These are phyloP conservation scores for Arabis hirsuta DNA, from an alignment of 345 rosid species.

Conservation along the genomic window DNA sequence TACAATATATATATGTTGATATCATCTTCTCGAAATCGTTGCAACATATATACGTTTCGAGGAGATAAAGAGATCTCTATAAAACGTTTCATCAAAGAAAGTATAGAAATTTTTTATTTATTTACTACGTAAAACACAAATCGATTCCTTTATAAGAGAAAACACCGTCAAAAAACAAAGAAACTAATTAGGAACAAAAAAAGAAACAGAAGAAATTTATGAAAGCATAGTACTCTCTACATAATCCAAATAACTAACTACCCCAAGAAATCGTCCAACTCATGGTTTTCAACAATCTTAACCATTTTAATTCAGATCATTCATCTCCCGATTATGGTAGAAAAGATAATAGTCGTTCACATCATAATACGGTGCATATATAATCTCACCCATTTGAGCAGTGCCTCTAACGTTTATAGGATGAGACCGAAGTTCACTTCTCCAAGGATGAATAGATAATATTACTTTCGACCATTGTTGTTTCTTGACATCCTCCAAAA, in stretches of 20 bases:
- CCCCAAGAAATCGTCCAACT: neutral
- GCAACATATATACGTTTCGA: no score
- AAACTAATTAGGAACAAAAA: no score
- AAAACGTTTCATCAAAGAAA: no score
- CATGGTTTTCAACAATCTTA: neutral
- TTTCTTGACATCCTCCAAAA: neutral
- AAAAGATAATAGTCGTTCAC: neutral
- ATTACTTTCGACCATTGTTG: no score
- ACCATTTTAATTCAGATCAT: neutral
- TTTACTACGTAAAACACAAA: no score
- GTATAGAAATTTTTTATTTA: no score
- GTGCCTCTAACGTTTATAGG: neutral
- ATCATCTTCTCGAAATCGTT: no score
- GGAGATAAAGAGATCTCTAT: no score
- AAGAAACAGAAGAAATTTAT: no score
- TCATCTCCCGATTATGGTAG: neutral
- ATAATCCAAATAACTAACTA: conserved; percentile 1
- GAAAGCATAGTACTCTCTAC: neutral
- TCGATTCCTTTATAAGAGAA: no score
- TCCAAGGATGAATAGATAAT: neutral
- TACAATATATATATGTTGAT: no score
- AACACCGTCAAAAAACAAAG: no score
- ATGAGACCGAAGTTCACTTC: neutral
- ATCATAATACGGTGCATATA: neutral
- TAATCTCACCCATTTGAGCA: neutral